Conservation (phyloP, 768 basidiomycete species). For the Tulasnella sp. region DNA sequence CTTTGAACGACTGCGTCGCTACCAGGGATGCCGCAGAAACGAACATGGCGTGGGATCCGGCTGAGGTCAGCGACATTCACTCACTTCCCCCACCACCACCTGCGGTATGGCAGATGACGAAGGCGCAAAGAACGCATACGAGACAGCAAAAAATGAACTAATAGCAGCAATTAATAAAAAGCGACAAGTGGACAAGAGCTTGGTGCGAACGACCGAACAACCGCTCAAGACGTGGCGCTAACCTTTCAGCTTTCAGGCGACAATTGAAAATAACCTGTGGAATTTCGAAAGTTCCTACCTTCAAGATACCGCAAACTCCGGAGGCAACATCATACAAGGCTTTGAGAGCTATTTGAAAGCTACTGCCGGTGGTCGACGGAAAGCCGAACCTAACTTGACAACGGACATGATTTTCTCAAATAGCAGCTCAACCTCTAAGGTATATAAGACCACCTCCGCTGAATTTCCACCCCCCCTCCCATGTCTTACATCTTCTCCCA, state of each 20-base stretch:
- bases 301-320: slow-evolving; percentile 69
- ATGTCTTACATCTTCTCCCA: neutral
- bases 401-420: slow-evolving; percentile 73
- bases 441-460: slow-evolving; percentile 26
- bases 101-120: slow-evolving; percentile 14
- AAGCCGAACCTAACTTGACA: slow-evolving; percentile 69
- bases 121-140: slow-evolving; percentile 37
- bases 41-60: neutral
- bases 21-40: neutral
- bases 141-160: slow-evolving; percentile 65
- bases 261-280: slow-evolving; percentile 71
- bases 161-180: slow-evolving; percentile 67
- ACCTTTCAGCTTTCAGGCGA: slow-evolving; percentile 43
- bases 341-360: slow-evolving; percentile 83
- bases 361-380: slow-evolving; percentile 49
- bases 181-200: slow-evolving; percentile 63
- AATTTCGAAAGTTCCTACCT: slow-evolving; percentile 68
- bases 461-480: neutral
- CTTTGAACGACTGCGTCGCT: too few species aligned
- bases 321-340: slow-evolving; percentile 81
- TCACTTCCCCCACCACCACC: neutral
- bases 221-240: neutral
- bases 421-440: slow-evolving; percentile 74
- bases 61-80: neutral
- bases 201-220: slow-evolving; percentile 41